phyloP scores from a whole-genome alignment of 441 rosid species.

The Pelargonium exstipulatum region DNA sequence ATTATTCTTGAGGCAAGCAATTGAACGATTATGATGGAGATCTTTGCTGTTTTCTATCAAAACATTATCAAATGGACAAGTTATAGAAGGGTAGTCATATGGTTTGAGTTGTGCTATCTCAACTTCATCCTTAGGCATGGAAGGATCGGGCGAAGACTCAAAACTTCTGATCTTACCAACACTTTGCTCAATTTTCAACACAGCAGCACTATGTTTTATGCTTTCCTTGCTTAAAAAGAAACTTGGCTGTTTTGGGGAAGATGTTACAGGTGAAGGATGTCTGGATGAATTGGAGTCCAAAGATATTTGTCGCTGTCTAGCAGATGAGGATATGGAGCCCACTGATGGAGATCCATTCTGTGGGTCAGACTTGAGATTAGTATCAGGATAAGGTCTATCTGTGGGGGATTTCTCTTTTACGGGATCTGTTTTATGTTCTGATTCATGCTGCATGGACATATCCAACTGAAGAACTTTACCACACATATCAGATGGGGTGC shows the following conservation, averaged over 20 bases:
- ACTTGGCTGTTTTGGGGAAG: constrained; percentile 51
- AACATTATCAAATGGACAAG: constrained; percentile 32
- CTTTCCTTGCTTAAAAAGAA: constrained; percentile 44
- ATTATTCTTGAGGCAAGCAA: constrained; percentile 39
- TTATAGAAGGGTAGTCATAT: constrained; percentile 32
- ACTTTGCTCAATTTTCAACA: constrained; percentile 41
- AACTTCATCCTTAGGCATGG: constrained; percentile 42
- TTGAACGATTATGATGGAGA: constrained; percentile 23
- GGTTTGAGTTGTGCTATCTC: constrained; percentile 45
- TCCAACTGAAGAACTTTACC: constrained; percentile 21
- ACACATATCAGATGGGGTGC: constrained; percentile 14
- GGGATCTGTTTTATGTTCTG: constrained; percentile 26
- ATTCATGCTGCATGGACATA: constrained; percentile 29
- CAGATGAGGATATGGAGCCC: constrained; percentile 38
- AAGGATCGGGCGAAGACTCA: constrained; percentile 42
- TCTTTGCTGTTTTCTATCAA: constrained; percentile 27
- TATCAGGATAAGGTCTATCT: constrained; percentile 15
- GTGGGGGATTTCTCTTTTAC: constrained; percentile 19
- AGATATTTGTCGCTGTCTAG: constrained; percentile 32
- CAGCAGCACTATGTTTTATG: constrained; percentile 31
- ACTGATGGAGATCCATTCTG: constrained; percentile 30
- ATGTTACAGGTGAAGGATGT: constrained; percentile 36
- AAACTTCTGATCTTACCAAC: constrained; percentile 39
- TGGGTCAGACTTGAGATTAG: constrained; percentile 25
- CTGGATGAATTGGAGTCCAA: constrained; percentile 32